phyloP scores from a whole-genome alignment of 148 eudicot species.

The Rhododendron simsii region DNA sequence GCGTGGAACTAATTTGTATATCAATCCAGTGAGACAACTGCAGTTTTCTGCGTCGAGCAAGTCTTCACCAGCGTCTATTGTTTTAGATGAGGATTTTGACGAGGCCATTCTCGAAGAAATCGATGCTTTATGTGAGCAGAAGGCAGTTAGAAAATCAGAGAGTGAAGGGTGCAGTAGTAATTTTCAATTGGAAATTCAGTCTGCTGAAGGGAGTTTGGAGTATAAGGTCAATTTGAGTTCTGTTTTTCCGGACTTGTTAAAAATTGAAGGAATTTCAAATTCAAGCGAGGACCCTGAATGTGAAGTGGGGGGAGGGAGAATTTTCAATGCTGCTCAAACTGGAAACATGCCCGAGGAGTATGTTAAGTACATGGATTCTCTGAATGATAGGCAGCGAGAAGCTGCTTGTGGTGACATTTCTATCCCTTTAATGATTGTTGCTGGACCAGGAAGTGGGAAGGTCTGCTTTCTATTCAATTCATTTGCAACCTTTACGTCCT shows the following conservation, averaged over 20 bases:
- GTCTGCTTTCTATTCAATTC: conserved; percentile 29
- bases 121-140: conserved; percentile 65
- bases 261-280: conserved; percentile 22
- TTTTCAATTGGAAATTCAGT: conserved; percentile 11
- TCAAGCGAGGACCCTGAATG: conserved; percentile 16
- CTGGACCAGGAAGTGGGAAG: conserved; percentile 99
- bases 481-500: background rate
- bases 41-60: conserved; percentile 19
- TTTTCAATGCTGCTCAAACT: conserved; percentile 16
- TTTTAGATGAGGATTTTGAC: conserved; percentile 65
- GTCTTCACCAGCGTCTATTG: conserved; percentile 24
- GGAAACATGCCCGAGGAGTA: conserved; percentile 56
- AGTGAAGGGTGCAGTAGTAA: conserved; percentile 17
- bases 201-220: conserved; percentile 19
- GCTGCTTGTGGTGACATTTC: conserved; percentile 84
- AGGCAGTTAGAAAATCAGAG: conserved; percentile 22
- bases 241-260: conserved; percentile 19
- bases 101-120: conserved; percentile 60
- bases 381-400: conserved; percentile 73
- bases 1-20: conserved; percentile 18
- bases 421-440: conserved; percentile 80
- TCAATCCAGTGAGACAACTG: conserved; percentile 19
- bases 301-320: conserved; percentile 14
- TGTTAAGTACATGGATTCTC: conserved; percentile 55
- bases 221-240: conserved; percentile 13